phyloP scores from a whole-genome alignment of 345 rosid genomes.

The Arabidopsis arenosa region DNA sequence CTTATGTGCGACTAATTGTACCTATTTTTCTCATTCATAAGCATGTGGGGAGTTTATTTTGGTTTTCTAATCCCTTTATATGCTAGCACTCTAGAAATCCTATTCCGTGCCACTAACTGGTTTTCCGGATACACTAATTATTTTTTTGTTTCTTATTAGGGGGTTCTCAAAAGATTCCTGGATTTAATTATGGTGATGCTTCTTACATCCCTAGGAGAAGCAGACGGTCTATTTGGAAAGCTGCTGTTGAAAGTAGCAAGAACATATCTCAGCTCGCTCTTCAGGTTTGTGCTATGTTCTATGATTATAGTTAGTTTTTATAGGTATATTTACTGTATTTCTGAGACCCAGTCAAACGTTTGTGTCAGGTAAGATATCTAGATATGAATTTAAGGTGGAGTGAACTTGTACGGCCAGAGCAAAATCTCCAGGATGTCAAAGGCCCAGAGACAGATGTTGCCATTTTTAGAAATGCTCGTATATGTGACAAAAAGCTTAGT shows the following conservation, averaged over 20 bases:
- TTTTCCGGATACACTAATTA: not conserved
- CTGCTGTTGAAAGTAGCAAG: conserved; percentile 77
- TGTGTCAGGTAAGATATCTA: conserved; percentile 8
- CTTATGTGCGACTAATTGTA: conserved; percentile 7
- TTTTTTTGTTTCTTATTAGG: conserved; percentile 49
- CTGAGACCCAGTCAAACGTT: conserved; percentile 1
- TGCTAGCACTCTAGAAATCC: not conserved
- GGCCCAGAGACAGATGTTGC: conserved; percentile 8
- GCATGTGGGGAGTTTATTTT: conserved; percentile 1
- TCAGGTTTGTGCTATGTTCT: conserved; percentile 60
- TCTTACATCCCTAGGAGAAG: conserved; percentile 71
- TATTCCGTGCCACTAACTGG: not conserved
- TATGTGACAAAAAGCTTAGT: conserved; percentile 4
- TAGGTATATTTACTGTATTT: conserved; percentile 4
- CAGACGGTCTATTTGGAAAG: conserved; percentile 73
- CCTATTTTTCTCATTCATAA: not conserved
- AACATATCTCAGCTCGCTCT: conserved; percentile 79
- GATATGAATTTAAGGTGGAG: conserved; percentile 10
- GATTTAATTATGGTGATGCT: conserved; percentile 64
- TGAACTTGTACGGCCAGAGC: conserved; percentile 13
- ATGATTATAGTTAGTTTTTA: conserved; percentile 8
- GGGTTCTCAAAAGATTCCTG: conserved; percentile 62
- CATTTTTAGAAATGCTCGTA: conserved; percentile 6
- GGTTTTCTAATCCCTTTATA: not conserved
- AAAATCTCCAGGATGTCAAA: conserved; percentile 10